Evolutionary conservation across 352 stramenopile species (phyloP), one percentile per base, ranked within the genome.

Genomic region (Phytophthora kernoviae): DNA sequence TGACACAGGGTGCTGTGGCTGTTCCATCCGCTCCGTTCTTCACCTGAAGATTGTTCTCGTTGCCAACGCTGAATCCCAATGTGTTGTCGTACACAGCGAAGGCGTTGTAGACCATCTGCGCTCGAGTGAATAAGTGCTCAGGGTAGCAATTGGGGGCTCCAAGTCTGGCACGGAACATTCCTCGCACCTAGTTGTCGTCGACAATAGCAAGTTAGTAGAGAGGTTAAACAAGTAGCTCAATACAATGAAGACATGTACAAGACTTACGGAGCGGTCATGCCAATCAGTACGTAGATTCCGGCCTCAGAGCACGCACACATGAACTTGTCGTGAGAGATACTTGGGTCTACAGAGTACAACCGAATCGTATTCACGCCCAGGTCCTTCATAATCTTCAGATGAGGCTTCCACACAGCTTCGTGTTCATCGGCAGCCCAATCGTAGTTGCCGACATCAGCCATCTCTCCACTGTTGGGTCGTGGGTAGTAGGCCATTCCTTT

Each of bases 51-150:
- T 84, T 81, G 59, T 84, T 84, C 34, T 84, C 75, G 46, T 86
- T 86, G 22, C 73, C 78, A 3, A 86, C 70, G 20, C 73, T 84
- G 50, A 88, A 84, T 1, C 58, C 70, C 2, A 87, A 61, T 0
- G 73, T 78, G 72, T 88, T 88, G 52, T 88, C 77, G 32, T 86
- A 88, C 3, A 84, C 71, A 4, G 78, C 73, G 27, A 88, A 81
- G 0, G 75, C 70, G 40, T 84, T 86, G 70, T 84, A 84, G 24
- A 88, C 60, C 58, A 79, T 69, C 59, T 83, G 69, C 0, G 58
- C 63, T 20, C 78, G 75, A 14, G 62, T 67, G 50, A 84, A 79
- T 15, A 88, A 59, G 20, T 58, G 47, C 22, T 70, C 51, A 4
- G 68, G 59, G 65, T 88, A 83, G 67, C 75, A 85, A 48, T 58